Conservation (phyloP, 2,329 filamentous ascomycete genomes). For the Bipolaris oryzae region DNA sequence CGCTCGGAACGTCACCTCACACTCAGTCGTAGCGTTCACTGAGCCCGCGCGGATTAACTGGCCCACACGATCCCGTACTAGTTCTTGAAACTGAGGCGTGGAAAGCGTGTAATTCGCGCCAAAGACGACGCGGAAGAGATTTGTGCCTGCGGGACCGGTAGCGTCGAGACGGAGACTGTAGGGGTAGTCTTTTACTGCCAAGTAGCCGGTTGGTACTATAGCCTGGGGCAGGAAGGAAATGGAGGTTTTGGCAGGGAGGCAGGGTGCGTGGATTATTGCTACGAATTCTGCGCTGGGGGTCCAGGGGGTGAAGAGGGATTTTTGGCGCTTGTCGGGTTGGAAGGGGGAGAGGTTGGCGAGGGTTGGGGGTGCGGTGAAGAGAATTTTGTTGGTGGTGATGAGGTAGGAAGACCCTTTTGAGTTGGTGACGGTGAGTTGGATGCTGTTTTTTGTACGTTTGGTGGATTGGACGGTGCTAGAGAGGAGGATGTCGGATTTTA, state of each 20-base stretch:
- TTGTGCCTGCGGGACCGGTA: conserved; percentile 21
- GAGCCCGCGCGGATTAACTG: conserved; percentile 3
- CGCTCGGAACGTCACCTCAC: conserved; percentile 17
- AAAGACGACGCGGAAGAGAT: conserved; percentile 25
- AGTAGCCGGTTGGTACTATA: conserved; percentile 19
- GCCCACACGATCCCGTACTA: conserved; percentile 10
- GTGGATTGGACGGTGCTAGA: conserved; percentile 14
- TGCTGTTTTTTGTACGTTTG: conserved; percentile 3
- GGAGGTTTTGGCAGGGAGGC: conserved; percentile 27
- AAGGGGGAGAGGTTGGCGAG: conserved; percentile 19
- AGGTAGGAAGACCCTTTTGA: conserved; percentile 5
- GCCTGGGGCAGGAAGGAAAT: conserved; percentile 17
- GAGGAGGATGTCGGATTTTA: conserved; percentile 19
- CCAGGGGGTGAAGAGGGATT: conserved; percentile 21
- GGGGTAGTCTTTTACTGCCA: conserved; percentile 24
- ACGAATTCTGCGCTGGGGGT: conserved; percentile 15
- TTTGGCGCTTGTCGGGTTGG: conserved; percentile 17
- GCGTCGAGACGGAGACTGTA: conserved; percentile 26
- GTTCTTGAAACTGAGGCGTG: conserved; percentile 7
- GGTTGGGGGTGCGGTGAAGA: conserved; percentile 24
- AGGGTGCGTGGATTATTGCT: conserved; percentile 23
- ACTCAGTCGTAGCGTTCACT: conserved; percentile 10
- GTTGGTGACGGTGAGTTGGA: conserved; percentile 13
- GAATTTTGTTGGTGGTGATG: conserved; percentile 27
- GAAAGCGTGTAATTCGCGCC: conserved; percentile 20